phyloP scores from a whole-genome alignment of 2,329 filamentous ascomycete species.

The Stachybotrys chlorohalonatus region DNA sequence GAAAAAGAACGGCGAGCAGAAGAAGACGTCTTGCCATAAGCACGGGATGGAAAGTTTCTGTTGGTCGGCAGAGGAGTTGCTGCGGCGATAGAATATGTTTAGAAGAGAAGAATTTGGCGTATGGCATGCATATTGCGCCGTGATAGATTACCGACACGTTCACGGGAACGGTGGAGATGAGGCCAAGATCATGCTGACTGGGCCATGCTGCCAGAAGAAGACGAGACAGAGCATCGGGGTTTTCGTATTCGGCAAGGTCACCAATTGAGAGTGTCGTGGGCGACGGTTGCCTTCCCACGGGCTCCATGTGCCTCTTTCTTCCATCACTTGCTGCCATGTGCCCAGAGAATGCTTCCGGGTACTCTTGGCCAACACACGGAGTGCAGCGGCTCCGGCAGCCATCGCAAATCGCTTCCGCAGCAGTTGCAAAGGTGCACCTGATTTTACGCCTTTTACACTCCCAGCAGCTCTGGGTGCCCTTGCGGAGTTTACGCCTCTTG shows the following conservation, averaged over 20 bases:
- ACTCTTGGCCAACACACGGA: conserved; percentile 39
- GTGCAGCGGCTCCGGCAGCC: conserved; percentile 34
- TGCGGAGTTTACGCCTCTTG: conserved; percentile 27
- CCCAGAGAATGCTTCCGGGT: conserved; percentile 16
- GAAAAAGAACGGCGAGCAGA: conserved; percentile 24
- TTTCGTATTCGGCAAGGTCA: neutral
- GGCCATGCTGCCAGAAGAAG: conserved; percentile 29
- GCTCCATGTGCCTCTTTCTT: too few species aligned
- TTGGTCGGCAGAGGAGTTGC: conserved; percentile 17
- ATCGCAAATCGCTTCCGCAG: conserved; percentile 28
- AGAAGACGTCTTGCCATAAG: conserved; percentile 32
- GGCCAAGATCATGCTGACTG: conserved; percentile 22
- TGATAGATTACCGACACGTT: conserved; percentile 23
- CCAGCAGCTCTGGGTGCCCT: conserved; percentile 50
- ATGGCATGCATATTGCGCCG: conserved; percentile 23
- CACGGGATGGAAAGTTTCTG: conserved; percentile 23
- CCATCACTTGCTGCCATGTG: too few species aligned
- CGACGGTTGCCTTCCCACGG: neutral
- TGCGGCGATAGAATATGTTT: conserved; percentile 12
- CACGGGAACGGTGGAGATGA: conserved; percentile 21
- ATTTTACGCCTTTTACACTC: conserved; percentile 49
- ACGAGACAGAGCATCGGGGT: conserved; percentile 14
- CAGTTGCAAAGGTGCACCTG: conserved; percentile 33
- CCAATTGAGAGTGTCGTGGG: neutral
- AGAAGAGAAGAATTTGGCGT: conserved; percentile 8